Percentiles rank a stretch among this genome's conserved stretches.
Evolutionary conservation across 1,284 basidiomycete genomes (phyloP).

Genomic region (Binderoboletus segoi): DNA sequence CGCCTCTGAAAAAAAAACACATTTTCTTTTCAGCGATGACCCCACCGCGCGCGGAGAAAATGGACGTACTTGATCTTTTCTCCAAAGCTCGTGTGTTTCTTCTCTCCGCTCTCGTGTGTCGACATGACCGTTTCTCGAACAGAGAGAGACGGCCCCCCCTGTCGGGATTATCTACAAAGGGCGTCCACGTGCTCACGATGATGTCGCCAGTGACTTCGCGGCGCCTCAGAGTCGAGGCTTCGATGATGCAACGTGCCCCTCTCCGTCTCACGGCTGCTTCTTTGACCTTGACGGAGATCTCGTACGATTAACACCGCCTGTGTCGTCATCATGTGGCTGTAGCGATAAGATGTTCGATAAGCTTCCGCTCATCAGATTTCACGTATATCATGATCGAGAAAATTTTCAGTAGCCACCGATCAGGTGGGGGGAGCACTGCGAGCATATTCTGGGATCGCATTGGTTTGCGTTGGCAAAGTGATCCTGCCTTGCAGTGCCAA

Average conservation of each 20-base stretch:
- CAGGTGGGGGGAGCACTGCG: neutral
- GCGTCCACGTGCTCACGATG: conserved; percentile 20
- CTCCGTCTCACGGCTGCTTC: neutral
- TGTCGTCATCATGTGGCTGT: conserved; percentile 21
- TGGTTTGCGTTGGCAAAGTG: conserved; percentile 2
- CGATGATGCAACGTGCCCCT: conserved; percentile 19
- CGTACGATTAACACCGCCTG: conserved; percentile 5
- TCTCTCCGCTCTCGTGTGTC: conserved; percentile 6
- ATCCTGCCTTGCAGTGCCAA: neutral
- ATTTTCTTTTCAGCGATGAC: neutral
- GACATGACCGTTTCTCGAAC: conserved; percentile 10
- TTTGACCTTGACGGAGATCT: conserved; percentile 12
- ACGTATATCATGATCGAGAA: conserved; percentile 14
- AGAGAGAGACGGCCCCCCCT: neutral
- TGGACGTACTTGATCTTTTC: conserved; percentile 24
- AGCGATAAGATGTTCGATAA: neutral
- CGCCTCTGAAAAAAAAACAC: conserved; percentile 21
- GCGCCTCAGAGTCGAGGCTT: neutral
- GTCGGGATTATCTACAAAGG: no score
- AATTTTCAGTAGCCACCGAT: conserved; percentile 1
- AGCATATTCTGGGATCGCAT: neutral
- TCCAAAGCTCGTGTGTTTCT: conserved; percentile 2
- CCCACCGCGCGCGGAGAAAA: neutral
- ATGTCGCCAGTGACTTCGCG: conserved; percentile 31
- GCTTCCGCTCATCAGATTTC: neutral